Evolutionary conservation across 805 yeast genomes (phyloP), one percentile per base, ranked within the genome.

Genomic region (Debaryomyces maramus): DNA sequence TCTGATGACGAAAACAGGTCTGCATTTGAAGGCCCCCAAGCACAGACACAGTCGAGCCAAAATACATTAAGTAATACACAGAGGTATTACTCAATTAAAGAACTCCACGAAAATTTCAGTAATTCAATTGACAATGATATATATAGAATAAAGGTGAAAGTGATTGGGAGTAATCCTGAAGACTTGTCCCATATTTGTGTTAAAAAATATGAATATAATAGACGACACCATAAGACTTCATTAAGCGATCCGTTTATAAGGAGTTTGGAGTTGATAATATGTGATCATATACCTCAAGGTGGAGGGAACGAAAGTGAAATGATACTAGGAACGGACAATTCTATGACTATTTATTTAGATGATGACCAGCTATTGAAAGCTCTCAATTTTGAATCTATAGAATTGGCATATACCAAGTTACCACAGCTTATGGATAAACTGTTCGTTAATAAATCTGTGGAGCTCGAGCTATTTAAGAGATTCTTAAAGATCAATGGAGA

Each of bases 151-250:
- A 32, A 39, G 4, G 65, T 57, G 2, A 41, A 37, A 17, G 30
- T 65, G 3, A 56, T 51, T 2, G 65, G 58, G 2, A 35, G 48
- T 8, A 43, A 52, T 4, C 72, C 72, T 0, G 38, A 34, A 2
- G 60, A 63, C 38, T 51, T 58, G 43, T 34, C 47, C 15, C 54
- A 52, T 14, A 34, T 60, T 1, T 64, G 68, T 43, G 49, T 59
- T 14, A 67, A 67, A 37, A 37, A 48, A 23, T 66, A 55, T 40
- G 43, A 43, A 9, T 11, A 29, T 11, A 37, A 40, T 22, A 16
- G 28, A 6, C 19, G 29, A 7, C 14, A 36, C 8, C 39, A 43
- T 15, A 41, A 40, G 18, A 22, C 39, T 4, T 43, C 9, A 16
- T 40, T 40, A 3, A 32, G 53, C 3, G 68, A 63, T 37, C 72